Percentiles rank a stretch among this genome's conserved stretches.
These are phyloP conservation scores for Lentinula aciculospora DNA, from an alignment of 768 basidiomycete species.

Conservation along the genomic window DNA sequence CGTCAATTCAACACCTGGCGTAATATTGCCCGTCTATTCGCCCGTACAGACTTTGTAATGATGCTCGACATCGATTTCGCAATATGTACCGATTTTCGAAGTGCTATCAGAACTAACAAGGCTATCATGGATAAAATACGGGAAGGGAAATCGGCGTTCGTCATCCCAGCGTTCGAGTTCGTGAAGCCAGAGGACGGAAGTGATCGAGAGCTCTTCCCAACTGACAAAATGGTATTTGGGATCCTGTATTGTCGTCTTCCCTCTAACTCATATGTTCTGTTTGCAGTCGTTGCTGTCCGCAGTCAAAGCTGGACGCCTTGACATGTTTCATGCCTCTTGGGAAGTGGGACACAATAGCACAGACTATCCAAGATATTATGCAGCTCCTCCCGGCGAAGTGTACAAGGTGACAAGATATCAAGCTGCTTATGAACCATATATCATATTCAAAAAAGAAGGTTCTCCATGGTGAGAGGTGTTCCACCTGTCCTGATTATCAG, in stretches of 20 bases:
- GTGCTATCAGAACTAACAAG: constrained; percentile 40
- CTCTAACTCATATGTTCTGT: not conserved
- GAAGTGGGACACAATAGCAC: constrained; percentile 75
- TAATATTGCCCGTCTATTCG: constrained; percentile 79
- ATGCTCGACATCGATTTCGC: constrained; percentile 91
- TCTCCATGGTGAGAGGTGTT: constrained; percentile 73
- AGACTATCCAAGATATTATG: constrained; percentile 67
- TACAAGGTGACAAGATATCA: constrained; percentile 78
- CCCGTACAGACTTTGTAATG: constrained; percentile 80
- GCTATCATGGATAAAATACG: constrained; percentile 41
- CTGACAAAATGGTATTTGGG: constrained; percentile 54
- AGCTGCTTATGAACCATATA: constrained; percentile 84
- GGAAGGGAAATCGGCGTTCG: constrained; percentile 63
- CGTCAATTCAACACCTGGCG: constrained; percentile 90
- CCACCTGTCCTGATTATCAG: no score
- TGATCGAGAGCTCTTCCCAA: constrained; percentile 56
- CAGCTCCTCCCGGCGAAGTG: constrained; percentile 54
- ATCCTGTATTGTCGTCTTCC: not conserved
- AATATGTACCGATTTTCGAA: constrained; percentile 75
- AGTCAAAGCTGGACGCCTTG: constrained; percentile 49
- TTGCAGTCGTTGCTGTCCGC: constrained; percentile 51
- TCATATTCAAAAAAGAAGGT: constrained; percentile 73
- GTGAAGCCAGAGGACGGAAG: constrained; percentile 57
- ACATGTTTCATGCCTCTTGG: constrained; percentile 79
- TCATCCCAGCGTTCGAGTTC: constrained; percentile 85